Percentiles rank a stretch among this genome's conserved stretches.
phyloP scores from a whole-genome alignment of 495 filamentous ascomycete species.

The Diplogelasinospora grovesii region DNA sequence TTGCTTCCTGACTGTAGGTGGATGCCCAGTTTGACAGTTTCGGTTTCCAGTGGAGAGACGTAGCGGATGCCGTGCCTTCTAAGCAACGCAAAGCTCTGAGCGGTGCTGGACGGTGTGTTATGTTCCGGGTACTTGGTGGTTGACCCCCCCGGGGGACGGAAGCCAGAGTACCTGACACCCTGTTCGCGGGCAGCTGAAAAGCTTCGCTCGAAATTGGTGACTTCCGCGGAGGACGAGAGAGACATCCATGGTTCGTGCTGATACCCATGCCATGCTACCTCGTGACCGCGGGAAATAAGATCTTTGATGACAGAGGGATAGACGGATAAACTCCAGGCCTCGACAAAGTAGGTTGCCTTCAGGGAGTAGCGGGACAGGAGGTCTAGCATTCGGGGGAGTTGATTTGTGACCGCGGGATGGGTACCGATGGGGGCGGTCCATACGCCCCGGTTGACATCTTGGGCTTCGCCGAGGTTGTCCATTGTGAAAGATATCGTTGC shows the following conservation, averaged over 20 bases:
- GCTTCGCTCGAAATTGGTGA: conserved; percentile 18
- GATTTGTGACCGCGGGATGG: conserved; percentile 20
- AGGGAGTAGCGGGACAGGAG: conserved; percentile 19
- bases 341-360: conserved; percentile 28
- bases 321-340: conserved; percentile 28
- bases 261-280: conserved; percentile 31
- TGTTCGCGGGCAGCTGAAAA: conserved; percentile 9
- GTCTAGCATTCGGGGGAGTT: conserved; percentile 27
- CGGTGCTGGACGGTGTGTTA: too few species aligned
- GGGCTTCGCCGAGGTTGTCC: conserved; percentile 36
- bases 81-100: conserved; percentile 18
- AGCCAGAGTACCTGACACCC: conserved; percentile 21
- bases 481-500: conserved; percentile 31
- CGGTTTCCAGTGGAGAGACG: conserved; percentile 19
- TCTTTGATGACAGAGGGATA: conserved; percentile 18
- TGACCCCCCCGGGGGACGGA: conserved; percentile 26
- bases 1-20: too few species aligned
- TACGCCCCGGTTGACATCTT: conserved; percentile 20
- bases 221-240: conserved; percentile 12
- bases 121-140: too few species aligned
- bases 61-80: conserved; percentile 17
- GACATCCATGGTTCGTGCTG: conserved; percentile 27
- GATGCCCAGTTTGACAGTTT: too few species aligned
- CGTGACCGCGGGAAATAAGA: conserved; percentile 16
- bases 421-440: conserved; percentile 24